phyloP scores from a whole-genome alignment of 192 early-diverging fungal genomes.

The Gonapodya sp. region DNA sequence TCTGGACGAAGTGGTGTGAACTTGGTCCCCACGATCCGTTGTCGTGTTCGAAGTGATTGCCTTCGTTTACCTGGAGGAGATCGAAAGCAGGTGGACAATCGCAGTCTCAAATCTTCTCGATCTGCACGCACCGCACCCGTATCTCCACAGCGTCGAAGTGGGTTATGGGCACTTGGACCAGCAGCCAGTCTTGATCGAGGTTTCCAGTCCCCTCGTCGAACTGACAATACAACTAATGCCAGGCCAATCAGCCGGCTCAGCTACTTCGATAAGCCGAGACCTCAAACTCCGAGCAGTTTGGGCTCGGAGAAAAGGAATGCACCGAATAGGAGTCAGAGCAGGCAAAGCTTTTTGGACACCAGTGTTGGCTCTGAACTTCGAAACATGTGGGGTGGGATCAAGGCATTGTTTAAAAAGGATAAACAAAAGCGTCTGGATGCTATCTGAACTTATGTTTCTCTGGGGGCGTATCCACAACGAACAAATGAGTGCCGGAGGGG shows the following conservation, averaged over 20 bases:
- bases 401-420: not conserved
- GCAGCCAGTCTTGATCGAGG: no score
- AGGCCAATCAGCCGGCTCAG: not conserved
- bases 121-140: not conserved
- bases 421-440: not conserved
- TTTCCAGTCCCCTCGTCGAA: not conserved
- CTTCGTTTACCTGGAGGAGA: not conserved
- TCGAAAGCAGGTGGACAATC: not conserved
- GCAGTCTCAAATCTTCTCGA: not conserved
- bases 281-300: not conserved
- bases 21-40: not conserved
- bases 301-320: not conserved
- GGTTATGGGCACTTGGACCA: not conserved
- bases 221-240: not conserved
- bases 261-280: not conserved
- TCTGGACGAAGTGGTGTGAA: no score
- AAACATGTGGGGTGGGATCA: not conserved
- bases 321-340: not conserved
- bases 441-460: no score
- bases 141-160: not conserved
- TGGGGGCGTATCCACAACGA: no score
- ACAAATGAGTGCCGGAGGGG: no score
- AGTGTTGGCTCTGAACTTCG: not conserved
- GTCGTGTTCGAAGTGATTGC: not conserved
- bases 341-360: not conserved